Base-by-base conservation (phyloP, 257 asterid species). In the Scutellaria barbata region DNA sequence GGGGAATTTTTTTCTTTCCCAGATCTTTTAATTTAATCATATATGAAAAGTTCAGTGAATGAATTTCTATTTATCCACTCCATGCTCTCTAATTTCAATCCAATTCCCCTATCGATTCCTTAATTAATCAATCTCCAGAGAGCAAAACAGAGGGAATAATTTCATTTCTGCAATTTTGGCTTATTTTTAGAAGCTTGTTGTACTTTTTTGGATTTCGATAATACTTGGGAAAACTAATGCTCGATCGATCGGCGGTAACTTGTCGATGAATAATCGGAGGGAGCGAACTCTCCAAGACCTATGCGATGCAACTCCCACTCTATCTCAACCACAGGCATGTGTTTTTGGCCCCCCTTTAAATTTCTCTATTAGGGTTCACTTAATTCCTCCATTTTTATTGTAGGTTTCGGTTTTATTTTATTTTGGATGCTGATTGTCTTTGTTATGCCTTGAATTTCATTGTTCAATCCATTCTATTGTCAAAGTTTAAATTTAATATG, bases 241-340 rank as follows among this genome's bases (percentile, higher is more conserved):
- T 81, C 81, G 84, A 79, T 87, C 85, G 75, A 39, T 69, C 74
- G 66, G 81, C 59, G 72, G 76, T 40, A 51, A 76, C 70, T 69
- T 61, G 85, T 79, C 76, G 84, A 86, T 90, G 92, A 76, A 71
- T 63, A 83, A 74, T 67, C 84, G 81, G 76, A 78, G 77, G 74
- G 85, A 76, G 72, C 82, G 86, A 72, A 83, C 82, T 71, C 82
- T 88, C 65, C 76, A 45, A 71, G 86, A 82, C 73, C 81, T 88
- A 1, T 81, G 81, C 76, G 87, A 85, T 80, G 88, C 77, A 74
- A 84, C 94, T 56, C 74, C 68, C 51, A 69, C 85, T 73, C 79
- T 82, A 63, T 78, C 81, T 37, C 73, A 79, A 57, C 81, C 89
- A 57, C 81, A 88, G 92, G 95, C 83, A 76, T 62, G 90, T 70